These are phyloP conservation scores for Hyaloscypha variabilis DNA, from an alignment of 495 filamentous ascomycete genomes.

Conservation along the genomic window DNA sequence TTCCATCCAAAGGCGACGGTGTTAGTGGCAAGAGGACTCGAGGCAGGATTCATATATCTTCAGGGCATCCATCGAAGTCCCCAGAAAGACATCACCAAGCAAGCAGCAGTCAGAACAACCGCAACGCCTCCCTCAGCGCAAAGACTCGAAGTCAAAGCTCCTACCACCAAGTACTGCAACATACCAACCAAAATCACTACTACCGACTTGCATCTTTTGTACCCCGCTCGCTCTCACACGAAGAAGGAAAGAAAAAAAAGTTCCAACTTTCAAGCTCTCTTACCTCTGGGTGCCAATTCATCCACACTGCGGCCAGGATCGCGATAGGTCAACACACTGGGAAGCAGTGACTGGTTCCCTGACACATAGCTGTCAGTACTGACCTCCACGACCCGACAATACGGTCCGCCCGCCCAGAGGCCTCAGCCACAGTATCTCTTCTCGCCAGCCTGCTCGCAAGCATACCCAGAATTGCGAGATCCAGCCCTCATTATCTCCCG, in stretches of 20 bases:
- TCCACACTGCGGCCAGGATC: not conserved
- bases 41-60: slow-evolving; percentile 3
- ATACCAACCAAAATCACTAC: not conserved
- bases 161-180: not conserved
- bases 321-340: not conserved
- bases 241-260: not conserved
- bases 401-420: not conserved
- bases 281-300: not conserved
- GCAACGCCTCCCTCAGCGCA: not conserved
- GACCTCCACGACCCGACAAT: not conserved
- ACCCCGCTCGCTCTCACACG: not conserved
- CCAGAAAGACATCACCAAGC: not conserved
- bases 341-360: not conserved
- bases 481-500: not conserved
- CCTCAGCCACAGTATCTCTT: not conserved
- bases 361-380: not conserved
- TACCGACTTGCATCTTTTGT: not conserved
- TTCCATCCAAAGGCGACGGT: not conserved
- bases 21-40: slow-evolving; percentile 4
- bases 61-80: not conserved
- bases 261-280: not conserved
- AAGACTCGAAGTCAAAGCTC: not conserved
- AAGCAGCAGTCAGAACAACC: not conserved
- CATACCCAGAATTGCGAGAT: too few relatives aligned
- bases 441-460: not conserved